These are phyloP conservation scores for Tuber umbilicatum DNA, from an alignment of 495 filamentous ascomycete genomes.

Conservation along the genomic window DNA sequence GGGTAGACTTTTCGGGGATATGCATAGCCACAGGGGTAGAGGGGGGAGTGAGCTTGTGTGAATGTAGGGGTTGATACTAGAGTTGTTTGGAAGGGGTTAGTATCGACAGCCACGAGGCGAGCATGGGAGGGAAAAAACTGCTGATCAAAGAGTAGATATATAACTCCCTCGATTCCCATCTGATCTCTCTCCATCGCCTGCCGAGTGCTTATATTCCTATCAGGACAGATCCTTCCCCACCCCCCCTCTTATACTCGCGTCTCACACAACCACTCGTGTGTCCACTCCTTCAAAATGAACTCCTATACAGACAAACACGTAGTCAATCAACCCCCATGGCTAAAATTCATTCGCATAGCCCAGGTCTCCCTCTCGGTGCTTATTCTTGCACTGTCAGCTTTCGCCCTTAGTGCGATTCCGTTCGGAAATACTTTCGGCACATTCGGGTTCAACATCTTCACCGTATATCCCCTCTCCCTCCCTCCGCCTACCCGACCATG, in stretches of 20 bases:
- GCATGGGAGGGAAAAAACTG: background rate
- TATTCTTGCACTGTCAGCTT: conserved; percentile 11
- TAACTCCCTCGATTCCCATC: background rate
- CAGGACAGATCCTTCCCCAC: background rate
- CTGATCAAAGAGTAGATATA: background rate
- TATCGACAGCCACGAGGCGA: background rate
- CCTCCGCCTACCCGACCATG: background rate
- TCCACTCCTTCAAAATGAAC: conserved; percentile 7
- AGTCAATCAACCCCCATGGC: conserved; percentile 18
- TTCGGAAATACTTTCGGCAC: conserved; percentile 11
- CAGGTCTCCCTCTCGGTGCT: conserved; percentile 6
- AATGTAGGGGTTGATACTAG: background rate
- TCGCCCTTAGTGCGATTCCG: conserved; percentile 9
- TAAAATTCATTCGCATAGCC: conserved; percentile 19
- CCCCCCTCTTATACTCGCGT: too few relatives aligned
- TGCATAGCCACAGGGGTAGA: background rate
- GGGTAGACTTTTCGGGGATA: background rate
- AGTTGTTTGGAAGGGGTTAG: background rate
- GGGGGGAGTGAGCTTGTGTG: background rate
- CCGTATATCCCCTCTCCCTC: background rate
- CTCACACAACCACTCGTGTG: background rate
- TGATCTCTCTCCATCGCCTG: background rate
- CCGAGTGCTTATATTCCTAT: background rate
- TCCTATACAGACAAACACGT: conserved; percentile 10
- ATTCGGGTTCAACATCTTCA: conserved; percentile 25